These are phyloP conservation scores for Golubevia sp. DNA, from an alignment of 1,284 basidiomycete genomes.

Conservation along the genomic window DNA sequence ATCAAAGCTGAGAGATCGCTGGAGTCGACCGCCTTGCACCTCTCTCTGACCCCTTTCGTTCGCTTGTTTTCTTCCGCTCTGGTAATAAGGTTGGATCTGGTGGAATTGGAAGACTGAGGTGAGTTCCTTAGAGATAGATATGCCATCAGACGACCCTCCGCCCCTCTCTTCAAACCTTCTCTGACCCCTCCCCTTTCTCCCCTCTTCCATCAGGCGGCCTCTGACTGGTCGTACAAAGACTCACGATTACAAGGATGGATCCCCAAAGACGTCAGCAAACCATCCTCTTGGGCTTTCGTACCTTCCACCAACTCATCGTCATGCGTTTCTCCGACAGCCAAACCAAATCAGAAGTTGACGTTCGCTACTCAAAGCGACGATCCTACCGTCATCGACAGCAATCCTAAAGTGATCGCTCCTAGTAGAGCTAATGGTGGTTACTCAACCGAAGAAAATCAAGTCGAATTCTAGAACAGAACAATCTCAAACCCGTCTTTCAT, in stretches of 20 bases:
- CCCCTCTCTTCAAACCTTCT: no score
- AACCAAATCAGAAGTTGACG: not conserved
- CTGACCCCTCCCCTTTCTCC: not conserved
- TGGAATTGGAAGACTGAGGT: not conserved
- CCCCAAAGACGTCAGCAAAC: not conserved
- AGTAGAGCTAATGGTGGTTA: not conserved
- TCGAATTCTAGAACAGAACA: no score
- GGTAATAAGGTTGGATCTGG: not conserved
- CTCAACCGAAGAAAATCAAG: not conserved
- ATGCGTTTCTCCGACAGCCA: not conserved
- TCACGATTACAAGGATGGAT: conserved; percentile 1
- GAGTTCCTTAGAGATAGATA: not conserved
- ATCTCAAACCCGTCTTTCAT: no score
- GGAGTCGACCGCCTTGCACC: no score
- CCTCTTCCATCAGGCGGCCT: not conserved
- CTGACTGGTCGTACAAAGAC: conserved; percentile 15
- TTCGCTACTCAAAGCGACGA: not conserved
- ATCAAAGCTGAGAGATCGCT: no score
- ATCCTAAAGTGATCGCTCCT: not conserved
- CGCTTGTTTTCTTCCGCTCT: no score
- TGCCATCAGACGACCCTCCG: no score
- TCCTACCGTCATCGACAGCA: no score
- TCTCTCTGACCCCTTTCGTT: no score
- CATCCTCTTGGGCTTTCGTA: not conserved
- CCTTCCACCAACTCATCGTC: not conserved